Evolutionary conservation across 305 asterid species (phyloP).

Genomic region (Fraxinus ornus): DNA sequence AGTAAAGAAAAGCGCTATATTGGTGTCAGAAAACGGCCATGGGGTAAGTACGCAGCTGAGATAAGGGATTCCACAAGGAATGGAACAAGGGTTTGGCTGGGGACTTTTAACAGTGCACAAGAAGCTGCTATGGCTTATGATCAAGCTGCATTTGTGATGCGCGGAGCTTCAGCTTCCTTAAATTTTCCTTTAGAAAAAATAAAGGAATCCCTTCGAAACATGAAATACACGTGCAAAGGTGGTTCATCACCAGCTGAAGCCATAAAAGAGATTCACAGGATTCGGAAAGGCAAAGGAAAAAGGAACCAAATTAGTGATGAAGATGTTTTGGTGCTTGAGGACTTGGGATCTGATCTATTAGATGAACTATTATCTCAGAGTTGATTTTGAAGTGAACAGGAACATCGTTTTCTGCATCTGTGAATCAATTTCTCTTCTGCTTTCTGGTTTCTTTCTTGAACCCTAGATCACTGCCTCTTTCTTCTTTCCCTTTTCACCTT

Average conservation of each 20-base stretch:
- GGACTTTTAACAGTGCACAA: constrained; percentile 28
- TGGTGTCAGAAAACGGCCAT: constrained; percentile 42
- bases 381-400: not conserved
- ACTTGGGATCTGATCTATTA: constrained; percentile 42
- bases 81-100: constrained; percentile 33
- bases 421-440: not conserved
- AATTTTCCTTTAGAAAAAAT: constrained; percentile 26
- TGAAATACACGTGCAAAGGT: constrained; percentile 16
- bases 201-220: constrained; percentile 12
- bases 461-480: not conserved
- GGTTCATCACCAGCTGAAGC: constrained; percentile 33
- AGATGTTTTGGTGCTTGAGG: constrained; percentile 33
- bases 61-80: constrained; percentile 31
- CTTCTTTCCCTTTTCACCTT: not conserved
- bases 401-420: not conserved
- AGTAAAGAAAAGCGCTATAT: constrained; percentile 19
- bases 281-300: not conserved
- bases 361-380: constrained; percentile 35
- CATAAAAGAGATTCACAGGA: constrained; percentile 35
- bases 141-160: constrained; percentile 44
- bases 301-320: not conserved
- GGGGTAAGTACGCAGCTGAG: constrained; percentile 47
- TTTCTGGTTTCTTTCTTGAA: not conserved
- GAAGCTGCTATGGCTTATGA: constrained; percentile 45
- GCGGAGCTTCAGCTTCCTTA: constrained; percentile 24